phyloP scores from a whole-genome alignment of 352 stramenopile species.

The Elongisporangium anandrum region DNA sequence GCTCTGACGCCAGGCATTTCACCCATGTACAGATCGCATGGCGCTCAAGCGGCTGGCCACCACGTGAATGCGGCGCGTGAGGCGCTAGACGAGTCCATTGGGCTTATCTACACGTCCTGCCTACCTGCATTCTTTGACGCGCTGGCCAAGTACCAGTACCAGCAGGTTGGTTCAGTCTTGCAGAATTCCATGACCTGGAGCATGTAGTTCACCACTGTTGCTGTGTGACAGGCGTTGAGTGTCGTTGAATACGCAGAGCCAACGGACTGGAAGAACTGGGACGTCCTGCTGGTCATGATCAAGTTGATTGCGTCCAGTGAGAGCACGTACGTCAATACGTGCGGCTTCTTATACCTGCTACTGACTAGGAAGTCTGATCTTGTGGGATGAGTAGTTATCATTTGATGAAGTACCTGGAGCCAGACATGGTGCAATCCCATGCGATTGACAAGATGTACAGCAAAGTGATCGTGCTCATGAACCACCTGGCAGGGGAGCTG shows the following conservation, averaged over 20 bases:
- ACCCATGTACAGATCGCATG: constrained; percentile 34
- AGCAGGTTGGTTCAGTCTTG: constrained; percentile 23
- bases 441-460: constrained; percentile 61
- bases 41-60: constrained; percentile 16
- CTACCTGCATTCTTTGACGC: constrained; percentile 56
- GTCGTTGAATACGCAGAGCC: constrained; percentile 35
- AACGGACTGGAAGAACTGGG: constrained; percentile 44
- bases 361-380: constrained; percentile 2
- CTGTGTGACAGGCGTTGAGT: constrained; percentile 29
- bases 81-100: constrained; percentile 39
- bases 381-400: constrained; percentile 39
- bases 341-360: no score
- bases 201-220: no score
- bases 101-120: constrained; percentile 43
- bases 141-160: constrained; percentile 56
- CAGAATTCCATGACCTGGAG: background rate
- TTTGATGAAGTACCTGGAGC: constrained; percentile 64
- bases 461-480: constrained; percentile 55
- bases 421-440: constrained; percentile 39
- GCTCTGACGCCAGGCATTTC: constrained; percentile 40
- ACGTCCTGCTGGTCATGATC: constrained; percentile 47
- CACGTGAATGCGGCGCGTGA: constrained; percentile 1
- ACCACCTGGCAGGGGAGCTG: constrained; percentile 50
- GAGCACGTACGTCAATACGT: constrained; percentile 44
- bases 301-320: constrained; percentile 59